Evolutionary conservation across 176 grass and related monocot genomes (phyloP), one percentile per base, ranked within the genome.

Genomic region (Elaeis guineensis): DNA sequence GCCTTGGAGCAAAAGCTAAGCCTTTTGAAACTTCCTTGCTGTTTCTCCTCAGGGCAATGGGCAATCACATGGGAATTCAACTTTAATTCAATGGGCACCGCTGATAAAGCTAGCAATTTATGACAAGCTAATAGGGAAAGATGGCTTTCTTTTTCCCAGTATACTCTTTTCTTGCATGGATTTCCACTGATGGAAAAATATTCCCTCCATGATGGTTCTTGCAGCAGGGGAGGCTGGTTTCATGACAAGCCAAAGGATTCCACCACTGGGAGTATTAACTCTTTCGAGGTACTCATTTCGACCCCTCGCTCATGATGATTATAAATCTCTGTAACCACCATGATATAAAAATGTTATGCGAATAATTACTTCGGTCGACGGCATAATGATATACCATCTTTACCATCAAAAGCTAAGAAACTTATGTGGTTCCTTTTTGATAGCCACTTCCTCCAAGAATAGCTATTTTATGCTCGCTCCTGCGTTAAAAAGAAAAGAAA

Each of bases 241-340:
- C 19, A 19, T 12, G 54, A 23, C 19, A 56, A 56, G 21, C 19
- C 54, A 21, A 56, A 21, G 54, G 54, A 56, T 14, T 56, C 20
- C 54, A 56, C 54, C 21, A 11, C 54, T 3, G n/a, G 54, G 54
- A 56, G 19, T 19, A 56, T 23, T 3, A 56, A 21, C 54, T 14
- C 54, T 56, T 56, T 56, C 14, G 54, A 56, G 54, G 54, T 56
- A 21, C 21, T 21, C 54, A 56, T 14, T 56, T 23, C 20, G 21
- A 56, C 19, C 7, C 54, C 16, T 69, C 66, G 39, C 54, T 59
- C 84, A 87, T 87, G 79, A 87, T 87, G 79, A 64, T 75, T 66
- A 72, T 71, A 75, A 75, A 82, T 66, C 84, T 71, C 25, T 6
- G 19, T 51, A 66, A 50, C 67, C 24, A 48, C 58, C 60, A 82